These are phyloP conservation scores for Sporormia fimetaria DNA, from an alignment of 495 filamentous ascomycete species.

Conservation along the genomic window DNA sequence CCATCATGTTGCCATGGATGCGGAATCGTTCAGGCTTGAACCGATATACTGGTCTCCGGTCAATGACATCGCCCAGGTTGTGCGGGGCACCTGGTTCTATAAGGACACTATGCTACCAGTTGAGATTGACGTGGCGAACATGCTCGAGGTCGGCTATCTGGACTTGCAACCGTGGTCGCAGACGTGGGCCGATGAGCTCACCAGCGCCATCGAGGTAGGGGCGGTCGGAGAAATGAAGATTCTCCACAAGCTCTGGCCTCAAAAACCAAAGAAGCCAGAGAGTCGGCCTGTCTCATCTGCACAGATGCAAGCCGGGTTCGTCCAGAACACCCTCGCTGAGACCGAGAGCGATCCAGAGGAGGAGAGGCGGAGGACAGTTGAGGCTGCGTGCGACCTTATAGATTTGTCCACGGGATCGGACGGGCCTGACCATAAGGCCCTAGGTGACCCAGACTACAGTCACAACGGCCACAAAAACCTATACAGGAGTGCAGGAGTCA, in stretches of 20 bases:
- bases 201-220: conserved; percentile 82
- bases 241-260: conserved; percentile 67
- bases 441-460: conserved; percentile 29
- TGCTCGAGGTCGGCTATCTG: conserved; percentile 76
- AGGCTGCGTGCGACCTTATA: conserved; percentile 31
- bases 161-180: conserved; percentile 82
- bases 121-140: conserved; percentile 79
- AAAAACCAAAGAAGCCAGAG: conserved; percentile 37
- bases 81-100: conserved; percentile 94
- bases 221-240: conserved; percentile 86
- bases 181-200: conserved; percentile 87
- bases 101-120: conserved; percentile 86
- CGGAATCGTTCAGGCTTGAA: conserved; percentile 50
- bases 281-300: conserved; percentile 29
- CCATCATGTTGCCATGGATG: conserved; percentile 34
- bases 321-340: conserved; percentile 23
- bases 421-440: conserved; percentile 34
- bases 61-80: conserved; percentile 71
- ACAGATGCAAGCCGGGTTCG: conserved; percentile 15
- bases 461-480: conserved; percentile 28
- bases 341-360: conserved; percentile 28
- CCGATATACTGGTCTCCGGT: conserved; percentile 98
- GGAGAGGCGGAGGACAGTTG: conserved; percentile 26
- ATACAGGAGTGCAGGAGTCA: conserved; percentile 62
- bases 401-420: conserved; percentile 32